Conservation (phyloP, 2,329 filamentous ascomycete genomes). For the Epichloe bromicola region DNA sequence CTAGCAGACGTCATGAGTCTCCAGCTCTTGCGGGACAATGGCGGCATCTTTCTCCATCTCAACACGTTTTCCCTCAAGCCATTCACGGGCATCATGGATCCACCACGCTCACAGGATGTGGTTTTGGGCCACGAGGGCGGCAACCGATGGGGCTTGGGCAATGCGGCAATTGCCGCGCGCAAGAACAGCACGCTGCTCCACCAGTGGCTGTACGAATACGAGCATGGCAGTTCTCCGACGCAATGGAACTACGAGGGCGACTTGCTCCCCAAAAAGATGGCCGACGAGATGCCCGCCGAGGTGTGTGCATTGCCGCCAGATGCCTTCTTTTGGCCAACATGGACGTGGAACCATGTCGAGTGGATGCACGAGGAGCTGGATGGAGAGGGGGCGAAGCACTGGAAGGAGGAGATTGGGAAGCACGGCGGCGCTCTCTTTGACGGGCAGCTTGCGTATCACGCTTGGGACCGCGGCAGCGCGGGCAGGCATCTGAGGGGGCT, state of each 20-base stretch:
- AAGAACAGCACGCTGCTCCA: constrained; percentile 8
- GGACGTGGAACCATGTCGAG: constrained; percentile 7
- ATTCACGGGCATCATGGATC: constrained; percentile 3
- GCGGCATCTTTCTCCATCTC: constrained; percentile 8
- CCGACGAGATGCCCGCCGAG: background rate
- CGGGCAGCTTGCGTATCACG: constrained; percentile 9
- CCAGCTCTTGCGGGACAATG: constrained; percentile 7
- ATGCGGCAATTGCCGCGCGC: constrained; percentile 8
- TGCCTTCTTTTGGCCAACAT: constrained; percentile 10
- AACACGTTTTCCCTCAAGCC: constrained; percentile 7
- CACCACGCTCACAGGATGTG: constrained; percentile 3
- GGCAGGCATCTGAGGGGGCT: constrained; percentile 2
- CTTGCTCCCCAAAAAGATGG: constrained; percentile 5
- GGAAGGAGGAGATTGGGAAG: constrained; percentile 4
- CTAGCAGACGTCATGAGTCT: constrained; percentile 6
- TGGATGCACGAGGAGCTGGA: constrained; percentile 9
- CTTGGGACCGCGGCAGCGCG: constrained; percentile 8
- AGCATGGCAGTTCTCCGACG: background rate
- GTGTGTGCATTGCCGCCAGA: constrained; percentile 7
- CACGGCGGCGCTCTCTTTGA: constrained; percentile 8
- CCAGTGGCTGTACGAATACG: constrained; percentile 6
- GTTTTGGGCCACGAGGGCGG: constrained; percentile 9
- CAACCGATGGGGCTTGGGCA: constrained; percentile 7
- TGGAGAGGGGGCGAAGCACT: constrained; percentile 2
- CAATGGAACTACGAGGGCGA: constrained; percentile 5